phyloP scores from a whole-genome alignment of 192 early-diverging fungal species.

The Umbelopsis sp. region DNA sequence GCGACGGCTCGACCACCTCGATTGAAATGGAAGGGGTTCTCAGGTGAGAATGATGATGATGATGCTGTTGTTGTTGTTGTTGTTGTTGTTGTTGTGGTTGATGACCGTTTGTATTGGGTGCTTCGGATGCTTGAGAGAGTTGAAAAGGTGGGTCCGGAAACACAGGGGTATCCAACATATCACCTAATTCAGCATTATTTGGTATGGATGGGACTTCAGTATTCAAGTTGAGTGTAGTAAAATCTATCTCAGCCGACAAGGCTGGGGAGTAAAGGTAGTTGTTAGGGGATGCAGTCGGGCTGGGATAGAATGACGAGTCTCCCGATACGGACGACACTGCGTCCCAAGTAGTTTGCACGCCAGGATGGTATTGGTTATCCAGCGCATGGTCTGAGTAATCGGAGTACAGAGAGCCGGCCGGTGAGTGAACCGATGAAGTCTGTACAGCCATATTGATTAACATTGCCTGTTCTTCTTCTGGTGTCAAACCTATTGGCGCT shows the following conservation, averaged over 20 bases:
- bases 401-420: not conserved
- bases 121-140: not conserved
- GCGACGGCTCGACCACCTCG: conserved; percentile 7
- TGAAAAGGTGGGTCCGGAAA: not conserved
- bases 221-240: not conserved
- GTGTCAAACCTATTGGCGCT: conserved; percentile 14
- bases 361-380: conserved; percentile 8
- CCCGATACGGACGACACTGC: conserved; percentile 9
- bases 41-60: not conserved
- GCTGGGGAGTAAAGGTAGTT: not conserved
- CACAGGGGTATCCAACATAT: conserved; percentile 14
- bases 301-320: conserved; percentile 8
- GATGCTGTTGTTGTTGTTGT: not conserved
- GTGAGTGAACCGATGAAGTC: not conserved
- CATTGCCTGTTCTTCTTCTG: conserved; percentile 18
- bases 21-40: conserved; percentile 9
- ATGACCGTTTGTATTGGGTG: not conserved
- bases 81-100: too few species aligned
- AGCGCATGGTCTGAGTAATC: conserved; percentile 3
- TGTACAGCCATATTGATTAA: not conserved
- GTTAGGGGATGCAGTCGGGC: not conserved
- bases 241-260: not conserved
- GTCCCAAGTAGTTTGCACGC: not conserved
- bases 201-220: conserved; percentile 4
- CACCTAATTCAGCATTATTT: conserved; percentile 10